Evolutionary conservation across 2,329 filamentous ascomycete genomes (phyloP).

Genomic region (Fusarium sp.): DNA sequence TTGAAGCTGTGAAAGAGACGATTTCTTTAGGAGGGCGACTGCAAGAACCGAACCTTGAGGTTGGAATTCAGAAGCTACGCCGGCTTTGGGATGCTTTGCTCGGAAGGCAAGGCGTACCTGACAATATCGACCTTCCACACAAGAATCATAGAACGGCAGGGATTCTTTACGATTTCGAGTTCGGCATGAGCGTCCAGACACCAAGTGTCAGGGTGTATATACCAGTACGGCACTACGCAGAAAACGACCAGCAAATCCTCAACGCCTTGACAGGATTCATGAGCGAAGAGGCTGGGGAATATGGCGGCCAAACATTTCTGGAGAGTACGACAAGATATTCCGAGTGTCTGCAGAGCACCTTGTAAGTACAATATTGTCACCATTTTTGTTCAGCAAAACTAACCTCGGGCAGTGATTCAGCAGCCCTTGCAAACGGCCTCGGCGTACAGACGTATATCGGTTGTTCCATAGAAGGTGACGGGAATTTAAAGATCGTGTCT

Average conservation of each 20-base stretch:
- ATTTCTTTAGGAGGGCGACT: constrained; percentile 40
- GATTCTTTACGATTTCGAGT: constrained; percentile 48
- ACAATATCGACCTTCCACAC: constrained; percentile 27
- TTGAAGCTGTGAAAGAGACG: constrained; percentile 41
- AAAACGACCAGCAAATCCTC: constrained; percentile 12
- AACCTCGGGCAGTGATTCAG: background rate
- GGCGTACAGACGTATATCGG: constrained; percentile 12
- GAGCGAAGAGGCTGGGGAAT: background rate
- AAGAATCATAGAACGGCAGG: constrained; percentile 46
- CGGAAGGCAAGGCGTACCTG: background rate
- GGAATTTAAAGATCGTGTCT: constrained; percentile 1
- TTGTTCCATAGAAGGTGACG: background rate
- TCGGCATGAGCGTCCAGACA: constrained; percentile 21
- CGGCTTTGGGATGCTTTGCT: constrained; percentile 36
- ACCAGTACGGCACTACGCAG: constrained; percentile 48
- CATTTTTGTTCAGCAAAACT: accelerated
- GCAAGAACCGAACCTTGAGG: background rate
- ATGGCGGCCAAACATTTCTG: accelerated
- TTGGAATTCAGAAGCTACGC: constrained; percentile 28
- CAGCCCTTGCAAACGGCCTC: background rate
- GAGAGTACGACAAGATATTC: background rate
- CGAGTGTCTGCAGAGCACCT: background rate
- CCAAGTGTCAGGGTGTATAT: constrained; percentile 48
- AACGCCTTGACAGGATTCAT: background rate
- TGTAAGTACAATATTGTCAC: background rate